Evolutionary conservation across 768 basidiomycete species (phyloP).

Genomic region (Termitomyces sp.): DNA sequence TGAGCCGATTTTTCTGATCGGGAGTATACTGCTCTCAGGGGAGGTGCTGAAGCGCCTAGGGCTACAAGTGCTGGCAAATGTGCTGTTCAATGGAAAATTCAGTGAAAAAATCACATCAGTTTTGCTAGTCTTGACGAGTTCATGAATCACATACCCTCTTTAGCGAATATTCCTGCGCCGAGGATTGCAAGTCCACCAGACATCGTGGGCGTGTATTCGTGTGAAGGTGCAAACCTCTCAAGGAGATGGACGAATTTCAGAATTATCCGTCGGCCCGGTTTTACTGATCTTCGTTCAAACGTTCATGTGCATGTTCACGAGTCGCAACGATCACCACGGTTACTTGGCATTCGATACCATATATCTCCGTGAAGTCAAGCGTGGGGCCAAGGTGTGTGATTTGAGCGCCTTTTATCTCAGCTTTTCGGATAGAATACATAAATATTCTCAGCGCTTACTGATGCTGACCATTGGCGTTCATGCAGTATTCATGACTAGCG

Average conservation of each 20-base stretch:
- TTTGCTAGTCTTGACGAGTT: background rate
- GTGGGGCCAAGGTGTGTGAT: too few species aligned
- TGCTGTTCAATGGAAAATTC: conserved; percentile 34
- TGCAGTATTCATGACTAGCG: too few species aligned
- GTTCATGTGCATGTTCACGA: too few species aligned
- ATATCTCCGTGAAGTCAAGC: too few species aligned
- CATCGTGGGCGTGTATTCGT: conserved; percentile 31
- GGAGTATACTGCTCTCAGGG: conserved; percentile 73
- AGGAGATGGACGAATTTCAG: background rate
- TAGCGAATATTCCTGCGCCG: conserved; percentile 78
- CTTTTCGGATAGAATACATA: too few species aligned
- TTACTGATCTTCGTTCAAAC: background rate
- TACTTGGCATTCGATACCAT: too few species aligned
- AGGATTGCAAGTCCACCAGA: conserved; percentile 65
- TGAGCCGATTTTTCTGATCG: conserved; percentile 61
- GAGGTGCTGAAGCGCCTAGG: conserved; percentile 42
- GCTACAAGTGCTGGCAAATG: conserved; percentile 74
- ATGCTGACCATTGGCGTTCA: too few species aligned
- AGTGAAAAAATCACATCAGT: background rate
- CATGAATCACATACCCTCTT: conserved; percentile 49
- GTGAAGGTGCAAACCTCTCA: background rate
- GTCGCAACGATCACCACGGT: too few species aligned
- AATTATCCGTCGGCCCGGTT: background rate
- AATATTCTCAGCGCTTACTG: too few species aligned
- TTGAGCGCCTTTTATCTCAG: too few species aligned